A percentile compares a stretch with the other conserved stretches of the same genome.
Evolutionary conservation across 352 stramenopile genomes (phyloP).

Genomic region (Phytophthora tubulina): DNA sequence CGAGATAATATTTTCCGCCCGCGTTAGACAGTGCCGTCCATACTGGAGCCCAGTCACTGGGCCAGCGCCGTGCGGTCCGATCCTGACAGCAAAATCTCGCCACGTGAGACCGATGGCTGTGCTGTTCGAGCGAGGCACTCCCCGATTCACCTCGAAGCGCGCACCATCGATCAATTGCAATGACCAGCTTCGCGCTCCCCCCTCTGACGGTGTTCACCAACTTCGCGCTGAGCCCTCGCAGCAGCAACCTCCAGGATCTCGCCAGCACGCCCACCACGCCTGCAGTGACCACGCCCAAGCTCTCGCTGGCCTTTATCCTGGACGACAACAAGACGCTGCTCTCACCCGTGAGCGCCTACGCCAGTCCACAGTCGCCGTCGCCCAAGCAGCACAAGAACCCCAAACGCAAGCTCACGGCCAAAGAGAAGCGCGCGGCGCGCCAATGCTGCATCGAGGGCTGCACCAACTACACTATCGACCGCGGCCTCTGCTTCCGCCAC

Average conservation of each 20-base stretch:
- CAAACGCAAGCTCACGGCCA: slow-evolving; percentile 17
- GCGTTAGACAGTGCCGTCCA: slow-evolving; percentile 17
- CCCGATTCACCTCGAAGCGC: slow-evolving; percentile 1
- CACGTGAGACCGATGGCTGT: slow-evolving; percentile 10
- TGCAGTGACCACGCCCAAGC: slow-evolving; percentile 19
- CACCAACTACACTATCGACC: slow-evolving; percentile 63
- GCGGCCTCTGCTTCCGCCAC: slow-evolving; percentile 53
- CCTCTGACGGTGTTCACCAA: slow-evolving; percentile 20
- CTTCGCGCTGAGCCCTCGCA: slow-evolving; percentile 8
- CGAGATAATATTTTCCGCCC: not conserved
- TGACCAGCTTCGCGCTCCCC: slow-evolving; percentile 27
- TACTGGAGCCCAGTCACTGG: slow-evolving; percentile 4
- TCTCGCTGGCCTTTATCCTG: slow-evolving; percentile 37
- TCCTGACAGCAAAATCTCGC: slow-evolving; percentile 24
- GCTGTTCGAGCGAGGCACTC: slow-evolving; percentile 8
- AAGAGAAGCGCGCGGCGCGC: slow-evolving; percentile 45
- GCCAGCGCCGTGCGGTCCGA: not conserved
- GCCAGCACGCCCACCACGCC: slow-evolving; percentile 6
- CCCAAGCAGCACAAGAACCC: slow-evolving; percentile 19
- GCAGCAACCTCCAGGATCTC: not conserved
- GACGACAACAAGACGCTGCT: slow-evolving; percentile 28
- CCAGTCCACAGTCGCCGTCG: slow-evolving; percentile 1
- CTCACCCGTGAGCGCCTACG: slow-evolving; percentile 2
- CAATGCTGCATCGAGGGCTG: slow-evolving; percentile 60
- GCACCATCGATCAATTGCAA: slow-evolving; percentile 2